Base-by-base conservation (phyloP, 2,329 filamentous ascomycete species). In the Pseudogymnoascus sp. region DNA sequence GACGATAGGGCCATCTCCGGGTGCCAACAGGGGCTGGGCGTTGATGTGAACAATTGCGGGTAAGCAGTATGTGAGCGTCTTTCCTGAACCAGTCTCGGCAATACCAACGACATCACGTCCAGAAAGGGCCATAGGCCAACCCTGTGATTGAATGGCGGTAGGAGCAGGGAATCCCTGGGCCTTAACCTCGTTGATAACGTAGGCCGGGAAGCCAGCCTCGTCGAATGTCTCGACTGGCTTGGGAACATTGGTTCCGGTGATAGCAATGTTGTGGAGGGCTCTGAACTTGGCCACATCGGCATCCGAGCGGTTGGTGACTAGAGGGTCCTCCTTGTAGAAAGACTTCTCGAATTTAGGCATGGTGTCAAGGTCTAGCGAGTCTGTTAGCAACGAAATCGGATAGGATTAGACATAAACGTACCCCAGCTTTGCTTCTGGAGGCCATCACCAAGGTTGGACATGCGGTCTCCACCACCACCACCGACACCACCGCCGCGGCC, bases 31-130 rank as follows among this genome's bases (percentile, higher is more conserved):
- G 69, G 95, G 95, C 79, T 99, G 95, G 58, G 95, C 95, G 79
- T 99, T 97, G 83, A 99, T 99, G 84, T 99, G 95, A 65, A 99
- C 95, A 69, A 99, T 99, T 63, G 95, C 91, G 64, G 95, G 95
- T 69, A 99, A 86, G 79, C 93, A 97, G 82, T 99, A 99, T 61
- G 93, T 97, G 69, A 99, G 84, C 4, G 95, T 99, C 88, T 99
- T 99, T 83, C 95, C 95, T 68, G 95, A 99, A 76, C 95, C 95
- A 64, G 95, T 99, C 83, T 99, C 95, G 72, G 95, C 95, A 80
- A 99, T 96, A 87, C 95, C 95, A 72, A 97, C 93, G 65, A 97
- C 93, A 76, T 99, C 95, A 71, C 95, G 93, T 80, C 95, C 95
- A 70, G 93, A 96, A 60, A 99, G 87, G 74, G 95, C 93, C 95